Evolutionary conservation across 108 stramenopile species (phyloP), one percentile per base, ranked within the genome.

Genomic region (Cyclostephanos invisitatus): DNA sequence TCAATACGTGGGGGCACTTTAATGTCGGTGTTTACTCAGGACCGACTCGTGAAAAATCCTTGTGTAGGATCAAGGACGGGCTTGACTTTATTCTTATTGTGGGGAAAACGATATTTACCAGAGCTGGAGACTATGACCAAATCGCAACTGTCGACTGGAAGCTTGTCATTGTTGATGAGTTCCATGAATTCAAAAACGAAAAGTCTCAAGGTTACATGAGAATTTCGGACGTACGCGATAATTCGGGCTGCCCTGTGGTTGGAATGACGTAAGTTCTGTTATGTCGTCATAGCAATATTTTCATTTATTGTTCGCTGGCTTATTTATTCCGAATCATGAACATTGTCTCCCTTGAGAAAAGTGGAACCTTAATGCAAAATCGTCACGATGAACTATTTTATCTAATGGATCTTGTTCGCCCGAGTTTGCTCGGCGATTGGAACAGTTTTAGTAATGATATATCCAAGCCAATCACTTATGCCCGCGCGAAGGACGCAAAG

Each of bases 141-240:
- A 38, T 91, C 27, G 55, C 71, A 2, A 55, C 35, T 10, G 56
- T 90, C 28, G 47, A 73, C 36, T 96, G 95, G 95, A 93, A 87
- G 62, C 80, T 93, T 17, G 69, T 92, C 15, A 72, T 96, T 37
- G 82, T 93, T 28, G 95, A 96, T 66, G 95, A 96, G 62, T 91
- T 81, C 61, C 95, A 96, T 60, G 87, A 86, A 27, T 93, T 75
- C 63, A 96, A 92, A 62, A 77, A 81, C 46, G 50, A 53, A 37
- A 54, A 74, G 61, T 53, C 81, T 29, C 68, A 72, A 38, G 62
- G 66, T 4, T 60, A 62, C 35, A 53, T 63, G 73, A 46, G 77
- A 22, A 46, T 85, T 36, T 48, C 44, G 58, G 55, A 70, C 20
- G 47, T 85, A 7, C 72, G 78, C 27, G 61, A 79, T 29, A 69